These are phyloP conservation scores for Gossypium turneri DNA, from an alignment of 345 rosid species.

Conservation along the genomic window DNA sequence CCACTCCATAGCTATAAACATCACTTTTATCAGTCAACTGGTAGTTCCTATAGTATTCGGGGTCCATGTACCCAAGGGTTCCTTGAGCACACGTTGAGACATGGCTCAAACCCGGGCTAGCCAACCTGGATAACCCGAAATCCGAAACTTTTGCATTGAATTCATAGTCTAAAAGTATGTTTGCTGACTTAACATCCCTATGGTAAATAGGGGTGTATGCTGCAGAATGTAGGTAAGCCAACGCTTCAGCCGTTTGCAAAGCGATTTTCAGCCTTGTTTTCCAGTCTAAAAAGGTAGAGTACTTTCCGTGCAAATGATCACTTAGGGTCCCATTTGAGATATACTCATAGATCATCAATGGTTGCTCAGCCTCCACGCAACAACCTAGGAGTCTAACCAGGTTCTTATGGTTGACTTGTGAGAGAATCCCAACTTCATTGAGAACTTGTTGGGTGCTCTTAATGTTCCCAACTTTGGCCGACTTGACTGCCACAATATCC, in stretches of 20 bases:
- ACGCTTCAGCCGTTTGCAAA: constrained; percentile 53
- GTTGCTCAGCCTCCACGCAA: constrained; percentile 52
- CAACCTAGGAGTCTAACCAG: constrained; percentile 56
- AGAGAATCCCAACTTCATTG: constrained; percentile 61
- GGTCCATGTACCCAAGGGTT: constrained; percentile 61
- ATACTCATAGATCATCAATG: constrained; percentile 58
- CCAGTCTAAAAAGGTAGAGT: constrained; percentile 39
- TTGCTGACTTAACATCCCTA: constrained; percentile 59
- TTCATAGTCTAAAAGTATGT: constrained; percentile 45
- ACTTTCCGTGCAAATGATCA: constrained; percentile 47
- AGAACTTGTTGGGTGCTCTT: constrained; percentile 63
- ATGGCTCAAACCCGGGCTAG: constrained; percentile 53
- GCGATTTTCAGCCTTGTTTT: constrained; percentile 46
- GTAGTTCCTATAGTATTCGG: constrained; percentile 56
- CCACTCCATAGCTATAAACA: constrained; percentile 57
- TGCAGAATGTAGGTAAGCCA: constrained; percentile 54
- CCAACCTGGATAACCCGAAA: constrained; percentile 59
- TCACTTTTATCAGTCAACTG: constrained; percentile 58
- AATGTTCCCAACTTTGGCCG: constrained; percentile 60
- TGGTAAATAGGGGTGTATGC: constrained; percentile 55
- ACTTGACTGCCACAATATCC: constrained; percentile 49
- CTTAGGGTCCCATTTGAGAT: constrained; percentile 53
- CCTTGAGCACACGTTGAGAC: constrained; percentile 69
- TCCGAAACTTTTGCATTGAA: constrained; percentile 51
- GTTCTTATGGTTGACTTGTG: constrained; percentile 64